Percentiles rank a stretch among this genome's conserved stretches.
These are phyloP conservation scores for Trypanosoma scelopori DNA, from an alignment of 208 protist genomes.

Conservation along the genomic window DNA sequence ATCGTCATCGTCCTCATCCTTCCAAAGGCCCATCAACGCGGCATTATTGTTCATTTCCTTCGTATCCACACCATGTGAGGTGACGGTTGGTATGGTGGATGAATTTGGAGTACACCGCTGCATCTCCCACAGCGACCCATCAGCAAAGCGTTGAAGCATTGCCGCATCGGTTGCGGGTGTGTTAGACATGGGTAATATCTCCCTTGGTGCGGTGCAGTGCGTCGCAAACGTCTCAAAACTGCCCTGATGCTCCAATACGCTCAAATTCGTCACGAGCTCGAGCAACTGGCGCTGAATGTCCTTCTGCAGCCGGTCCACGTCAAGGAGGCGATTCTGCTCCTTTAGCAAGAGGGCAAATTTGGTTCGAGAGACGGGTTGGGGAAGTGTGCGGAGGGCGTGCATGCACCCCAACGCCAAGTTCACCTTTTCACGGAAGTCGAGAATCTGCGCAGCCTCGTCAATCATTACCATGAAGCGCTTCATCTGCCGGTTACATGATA, in stretches of 20 bases:
- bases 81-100: too few species aligned
- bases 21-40: neutral
- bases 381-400: conserved; percentile 64
- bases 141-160: conserved; percentile 62
- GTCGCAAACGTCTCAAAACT: conserved; percentile 67
- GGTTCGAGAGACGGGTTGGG: conserved; percentile 57
- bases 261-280: conserved; percentile 69
- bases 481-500: conserved; percentile 85
- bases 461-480: conserved; percentile 80
- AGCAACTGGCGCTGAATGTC: conserved; percentile 61
- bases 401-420: conserved; percentile 70
- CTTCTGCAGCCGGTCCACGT: conserved; percentile 59
- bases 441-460: conserved; percentile 66
- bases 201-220: conserved; percentile 63
- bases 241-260: conserved; percentile 80
- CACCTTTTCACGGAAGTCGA: conserved; percentile 82
- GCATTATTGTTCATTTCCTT: too few species aligned
- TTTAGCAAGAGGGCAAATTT: conserved; percentile 72
- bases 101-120: conserved; percentile 4
- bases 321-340: conserved; percentile 68
- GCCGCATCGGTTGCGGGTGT: conserved; percentile 61
- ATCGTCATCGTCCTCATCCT: conserved; percentile 74
- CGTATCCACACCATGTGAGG: too few species aligned
- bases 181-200: conserved; percentile 36
- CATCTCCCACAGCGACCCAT: conserved; percentile 33